Base-by-base conservation (phyloP, 2,329 filamentous ascomycete species). In the Fusarium neocosmosporiellum region DNA sequence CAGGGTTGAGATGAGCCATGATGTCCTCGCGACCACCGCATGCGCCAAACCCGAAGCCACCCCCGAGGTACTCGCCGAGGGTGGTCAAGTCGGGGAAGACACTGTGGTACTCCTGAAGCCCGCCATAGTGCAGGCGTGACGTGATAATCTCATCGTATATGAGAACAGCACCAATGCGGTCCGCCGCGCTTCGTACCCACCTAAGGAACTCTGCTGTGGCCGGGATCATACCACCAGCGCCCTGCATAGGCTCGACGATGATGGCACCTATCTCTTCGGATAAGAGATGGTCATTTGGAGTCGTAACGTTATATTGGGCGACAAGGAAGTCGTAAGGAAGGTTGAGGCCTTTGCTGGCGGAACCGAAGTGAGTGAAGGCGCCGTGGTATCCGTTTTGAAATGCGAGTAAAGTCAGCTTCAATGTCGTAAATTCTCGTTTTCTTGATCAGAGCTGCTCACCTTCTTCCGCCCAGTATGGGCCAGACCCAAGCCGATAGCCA, bases 41-140 rank as follows among this genome's bases (percentile, higher is more conserved):
- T 0, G 88, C 89, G 2, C 90, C 91, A 75, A 92, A 91, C 0
- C 87, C 84, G 75, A 92, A 84, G 0, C 90, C 91, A 3, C 90
- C 91, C 6, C 90, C 91, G 2, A 92, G 79, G 74, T 87, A 92
- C 77, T 92, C 93, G 0, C 91, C 91, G 22, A 92, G 77, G 0
- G 89, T 90, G 27, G 86, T 89, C 54, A 92, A 18, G 18, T 37
- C 36, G 5, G 36, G 13, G 13, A 14, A 18, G 13, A 37, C 18
- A 37, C 36, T 7, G 13, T 14, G 13, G 6, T 14, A 14, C 5
- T 14, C 36, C 13, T 14, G 18, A 18, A 14, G 18, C 18, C 36
- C 36, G 9, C 18, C 18, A 7, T 14, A 18, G 36, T 18, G 13
- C 13, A 37, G 36, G 18, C 36, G 36, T 4, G 36, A 37, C 36